Percentiles rank a stretch among this genome's conserved stretches.
phyloP scores from a whole-genome alignment of 257 asterid genomes.

The Rauvolfia tetraphylla region DNA sequence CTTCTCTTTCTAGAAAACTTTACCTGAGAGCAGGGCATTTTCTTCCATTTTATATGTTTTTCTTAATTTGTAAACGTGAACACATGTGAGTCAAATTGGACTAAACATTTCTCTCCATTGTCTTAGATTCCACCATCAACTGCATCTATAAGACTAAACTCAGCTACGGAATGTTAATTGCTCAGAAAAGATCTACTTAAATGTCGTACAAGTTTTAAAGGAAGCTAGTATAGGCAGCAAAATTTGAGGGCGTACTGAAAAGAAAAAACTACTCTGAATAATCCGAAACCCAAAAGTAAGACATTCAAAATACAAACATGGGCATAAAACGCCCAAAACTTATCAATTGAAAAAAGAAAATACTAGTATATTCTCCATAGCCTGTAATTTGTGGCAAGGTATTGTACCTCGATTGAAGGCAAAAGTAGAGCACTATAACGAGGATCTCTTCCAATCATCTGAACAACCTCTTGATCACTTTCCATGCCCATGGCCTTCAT shows the following conservation, averaged over 20 bases:
- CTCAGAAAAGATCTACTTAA: neutral
- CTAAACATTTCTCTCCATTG: neutral
- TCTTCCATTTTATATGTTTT: neutral
- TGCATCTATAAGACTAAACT: neutral
- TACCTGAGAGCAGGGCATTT: neutral
- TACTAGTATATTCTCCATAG: slow-evolving; percentile 5
- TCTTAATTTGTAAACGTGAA: neutral
- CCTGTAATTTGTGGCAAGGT: neutral
- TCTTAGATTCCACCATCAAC: neutral
- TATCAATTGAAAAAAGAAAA: neutral
- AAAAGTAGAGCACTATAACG: slow-evolving; percentile 73
- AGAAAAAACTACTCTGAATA: neutral
- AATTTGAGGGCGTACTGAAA: neutral
- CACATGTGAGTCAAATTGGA: neutral
- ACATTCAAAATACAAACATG: neutral
- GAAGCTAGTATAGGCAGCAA: neutral
- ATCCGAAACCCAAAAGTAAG: neutral
- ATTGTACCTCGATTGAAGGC: slow-evolving; percentile 88
- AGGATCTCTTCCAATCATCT: slow-evolving; percentile 97
- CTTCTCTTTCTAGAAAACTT: neutral
- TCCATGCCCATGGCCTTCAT: slow-evolving; percentile 99
- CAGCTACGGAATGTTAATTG: neutral
- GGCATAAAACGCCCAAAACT: neutral
- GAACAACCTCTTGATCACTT: slow-evolving; percentile 97
- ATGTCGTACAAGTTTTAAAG: neutral